phyloP scores from a whole-genome alignment of 2,329 filamentous ascomycete species.

The Bipolaris bicolor region DNA sequence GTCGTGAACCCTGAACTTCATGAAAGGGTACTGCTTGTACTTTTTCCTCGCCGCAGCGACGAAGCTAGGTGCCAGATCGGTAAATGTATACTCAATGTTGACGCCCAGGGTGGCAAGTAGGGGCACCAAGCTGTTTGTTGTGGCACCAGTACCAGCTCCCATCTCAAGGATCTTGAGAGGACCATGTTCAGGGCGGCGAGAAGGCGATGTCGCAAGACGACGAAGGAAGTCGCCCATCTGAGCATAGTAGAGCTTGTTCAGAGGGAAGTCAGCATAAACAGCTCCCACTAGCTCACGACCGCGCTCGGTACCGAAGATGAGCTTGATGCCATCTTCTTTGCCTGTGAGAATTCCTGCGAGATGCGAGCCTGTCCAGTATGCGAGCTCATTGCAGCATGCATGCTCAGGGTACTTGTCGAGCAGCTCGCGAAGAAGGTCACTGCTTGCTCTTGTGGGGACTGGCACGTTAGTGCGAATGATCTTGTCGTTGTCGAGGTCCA shows the following conservation, averaged over 20 bases:
- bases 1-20: slow-evolving; percentile 41
- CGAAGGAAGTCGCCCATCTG: slow-evolving; percentile 20
- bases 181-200: slow-evolving; percentile 3
- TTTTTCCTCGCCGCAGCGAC: slow-evolving; percentile 43
- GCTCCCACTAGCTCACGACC: background rate
- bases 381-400: background rate
- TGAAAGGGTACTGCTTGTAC: slow-evolving; percentile 28
- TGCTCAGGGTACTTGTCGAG: background rate
- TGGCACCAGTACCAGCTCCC: slow-evolving; percentile 49
- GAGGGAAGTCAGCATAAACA: background rate
- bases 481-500: background rate
- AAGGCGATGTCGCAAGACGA: background rate
- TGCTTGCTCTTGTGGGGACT: background rate
- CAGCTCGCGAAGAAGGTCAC: background rate
- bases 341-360: background rate
- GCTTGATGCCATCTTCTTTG: background rate
- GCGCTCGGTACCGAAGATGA: background rate
- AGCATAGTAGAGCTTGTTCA: background rate
- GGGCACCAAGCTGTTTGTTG: slow-evolving; percentile 40
- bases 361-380: background rate
- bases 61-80: slow-evolving; percentile 47
- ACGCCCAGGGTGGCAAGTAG: slow-evolving; percentile 35
- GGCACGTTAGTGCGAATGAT: background rate
- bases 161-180: slow-evolving; percentile 44
- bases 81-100: slow-evolving; percentile 50